phyloP scores from a whole-genome alignment of 192 early-diverging fungal species.

The Mortierella antarctica region DNA sequence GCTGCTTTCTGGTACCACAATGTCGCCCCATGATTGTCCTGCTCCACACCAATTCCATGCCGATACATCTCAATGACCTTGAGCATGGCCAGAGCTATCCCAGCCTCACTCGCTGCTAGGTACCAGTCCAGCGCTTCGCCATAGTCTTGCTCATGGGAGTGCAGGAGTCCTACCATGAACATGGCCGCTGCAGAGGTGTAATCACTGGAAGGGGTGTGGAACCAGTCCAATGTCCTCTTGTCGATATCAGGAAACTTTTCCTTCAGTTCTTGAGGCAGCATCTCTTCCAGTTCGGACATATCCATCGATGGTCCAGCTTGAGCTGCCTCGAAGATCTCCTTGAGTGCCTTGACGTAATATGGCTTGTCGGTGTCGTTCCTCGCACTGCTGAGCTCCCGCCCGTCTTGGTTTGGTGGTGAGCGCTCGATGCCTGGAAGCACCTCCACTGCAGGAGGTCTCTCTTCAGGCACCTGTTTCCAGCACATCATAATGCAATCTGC shows the following conservation, averaged over 20 bases:
- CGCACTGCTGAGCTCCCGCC: not conserved
- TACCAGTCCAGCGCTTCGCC: too few species aligned
- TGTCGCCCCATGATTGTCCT: too few species aligned
- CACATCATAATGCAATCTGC: not conserved
- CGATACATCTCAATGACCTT: too few species aligned
- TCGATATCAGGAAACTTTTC: not conserved
- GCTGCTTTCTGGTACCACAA: too few species aligned
- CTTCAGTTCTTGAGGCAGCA: constrained; percentile 30
- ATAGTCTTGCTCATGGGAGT: too few species aligned
- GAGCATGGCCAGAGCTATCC: too few species aligned
- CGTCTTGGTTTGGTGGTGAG: not conserved
- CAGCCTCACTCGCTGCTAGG: too few species aligned
- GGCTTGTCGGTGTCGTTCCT: not conserved
- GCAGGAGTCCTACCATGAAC: too few species aligned
- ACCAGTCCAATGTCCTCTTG: constrained; percentile 43
- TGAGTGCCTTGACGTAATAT: not conserved
- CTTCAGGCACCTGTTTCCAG: not conserved
- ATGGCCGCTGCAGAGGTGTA: too few species aligned
- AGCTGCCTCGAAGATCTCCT: not conserved
- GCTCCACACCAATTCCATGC: too few species aligned
- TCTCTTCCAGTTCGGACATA: constrained; percentile 36
- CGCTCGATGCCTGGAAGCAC: not conserved
- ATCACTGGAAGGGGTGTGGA: not conserved
- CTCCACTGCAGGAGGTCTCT: not conserved
- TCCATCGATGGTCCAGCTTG: constrained; percentile 7